Base-by-base conservation (phyloP, 139 green algal species). In the Bryopsis sp. region DNA sequence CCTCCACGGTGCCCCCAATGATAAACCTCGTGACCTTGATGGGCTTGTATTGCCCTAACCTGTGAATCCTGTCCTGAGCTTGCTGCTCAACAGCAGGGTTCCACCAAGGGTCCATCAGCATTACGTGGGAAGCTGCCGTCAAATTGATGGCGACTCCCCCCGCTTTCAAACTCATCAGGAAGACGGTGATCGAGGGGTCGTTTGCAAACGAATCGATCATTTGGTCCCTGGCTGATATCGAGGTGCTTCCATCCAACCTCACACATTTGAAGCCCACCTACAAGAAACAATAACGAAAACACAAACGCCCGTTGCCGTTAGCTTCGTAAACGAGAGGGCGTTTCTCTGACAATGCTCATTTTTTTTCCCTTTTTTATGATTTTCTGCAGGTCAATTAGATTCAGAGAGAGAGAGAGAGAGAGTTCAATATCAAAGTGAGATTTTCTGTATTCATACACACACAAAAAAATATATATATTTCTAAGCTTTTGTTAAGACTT, bases 111-210 rank as follows among this genome's bases (percentile, higher is more conserved):
- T 89, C 82, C 75, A 86, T 83, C 22, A 90, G 78, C 28, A 89
- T 80, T 46, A 87, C 82, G 48, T 85, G 76, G 28, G 54, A 77
- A 8, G 88, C 89, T 1, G 84, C 88, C 0, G 88, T 95, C 28
- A 96, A 81, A 81, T 96, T 96, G 67, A 96, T 85, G 7, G 89
- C 89, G 58, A 96, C 89, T 11, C 87, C 86, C 1, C 81, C 84
- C 2, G 85, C 84, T 80, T 91, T 90, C 29, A 95, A 78, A 47
- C 69, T 86, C 90, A 95, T 91, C 7, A 95, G 80, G 70, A 95
- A 92, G 31, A 92, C 85, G 24, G 47, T 36, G 2, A 86, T 76
- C 43, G 76, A 60, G 0, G 89, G 86, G 68, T 96, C 86, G 32
- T 85, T 58, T 2, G 74, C 91, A 83, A 97, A 97, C 32, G 69